Base-by-base conservation (phyloP, 345 rosid species). In the Carallia brachiata region DNA sequence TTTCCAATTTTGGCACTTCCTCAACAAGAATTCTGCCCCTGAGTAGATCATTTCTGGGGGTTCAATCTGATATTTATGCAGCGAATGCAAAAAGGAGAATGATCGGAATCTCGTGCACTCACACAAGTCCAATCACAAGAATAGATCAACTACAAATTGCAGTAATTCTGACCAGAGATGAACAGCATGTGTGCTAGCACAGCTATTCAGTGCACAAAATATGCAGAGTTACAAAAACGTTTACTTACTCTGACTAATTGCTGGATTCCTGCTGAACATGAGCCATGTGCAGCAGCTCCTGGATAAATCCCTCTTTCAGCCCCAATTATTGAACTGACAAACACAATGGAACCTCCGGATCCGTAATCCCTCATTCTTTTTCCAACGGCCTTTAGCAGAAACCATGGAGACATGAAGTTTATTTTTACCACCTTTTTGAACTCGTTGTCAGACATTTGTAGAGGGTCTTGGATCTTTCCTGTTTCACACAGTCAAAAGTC, bases 401-500 rank as follows among this genome's bases (percentile, higher is more conserved):
- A 95, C 94, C 97, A 90, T 7, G 96, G 73, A 27, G 98, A 87
- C 82, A 85, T 81, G 34, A 89, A 89, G 72, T 92, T 95, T 69
- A 88, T 67, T 63, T 73, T 84, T 52, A 82, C 69, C 36, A 62
- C 85, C 71, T 79, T 89, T 58, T 81, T 81, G 75, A 90, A 87
- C 79, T 90, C 97, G 6, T 79, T 75, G 80, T 86, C 84, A 19
- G 85, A 55, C 55, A 90, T 67, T 28, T 87, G 74, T 16, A 92
- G 79, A 79, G 77, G 87, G 77, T 89, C 87, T 66, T 88, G 95
- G 74, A 84, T 85, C 82, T 80, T 83, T 67, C 93, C 97, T 90
- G 82, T 73, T 73, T 54, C 71, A 78, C 31, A 69, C 28, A 77
- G 47, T 28, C 63, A 70, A 27, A 61, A 23, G 64, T 12, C 36